These are phyloP conservation scores for Corynascus novoguineensis DNA, from an alignment of 495 filamentous ascomycete species.

Conservation along the genomic window DNA sequence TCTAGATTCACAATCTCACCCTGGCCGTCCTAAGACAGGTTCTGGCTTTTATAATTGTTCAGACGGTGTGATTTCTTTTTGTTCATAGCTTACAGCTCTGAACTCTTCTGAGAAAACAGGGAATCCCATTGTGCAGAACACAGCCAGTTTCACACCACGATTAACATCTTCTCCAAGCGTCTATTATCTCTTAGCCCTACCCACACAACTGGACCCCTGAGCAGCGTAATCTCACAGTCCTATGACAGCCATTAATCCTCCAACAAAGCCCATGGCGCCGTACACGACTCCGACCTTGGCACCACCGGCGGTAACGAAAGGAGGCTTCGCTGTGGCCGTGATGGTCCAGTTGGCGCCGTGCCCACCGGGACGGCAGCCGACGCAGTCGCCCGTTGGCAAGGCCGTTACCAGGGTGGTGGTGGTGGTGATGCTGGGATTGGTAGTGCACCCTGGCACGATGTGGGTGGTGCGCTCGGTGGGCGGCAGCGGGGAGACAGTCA, in stretches of 20 bases:
- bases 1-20: no score
- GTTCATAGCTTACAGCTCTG: no score
- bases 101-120: no score
- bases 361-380: not conserved
- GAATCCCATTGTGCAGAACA: no score
- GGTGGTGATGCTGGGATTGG: not conserved
- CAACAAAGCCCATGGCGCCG: not conserved
- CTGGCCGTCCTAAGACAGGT: no score
- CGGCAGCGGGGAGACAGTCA: conserved; percentile 1
- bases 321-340: not conserved
- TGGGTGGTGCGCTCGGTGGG: not conserved
- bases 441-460: conserved; percentile 2
- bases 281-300: not conserved
- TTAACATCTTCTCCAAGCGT: no score
- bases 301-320: not conserved
- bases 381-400: not conserved
- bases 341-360: not conserved
- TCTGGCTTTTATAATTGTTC: no score
- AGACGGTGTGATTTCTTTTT: no score
- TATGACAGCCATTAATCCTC: not conserved
- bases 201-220: not conserved
- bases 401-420: not conserved
- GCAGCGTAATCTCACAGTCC: not conserved
- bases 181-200: not conserved
- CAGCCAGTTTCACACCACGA: no score